These are phyloP conservation scores for Calonectria naviculata DNA, from an alignment of 2,329 filamentous ascomycete genomes.

Conservation along the genomic window DNA sequence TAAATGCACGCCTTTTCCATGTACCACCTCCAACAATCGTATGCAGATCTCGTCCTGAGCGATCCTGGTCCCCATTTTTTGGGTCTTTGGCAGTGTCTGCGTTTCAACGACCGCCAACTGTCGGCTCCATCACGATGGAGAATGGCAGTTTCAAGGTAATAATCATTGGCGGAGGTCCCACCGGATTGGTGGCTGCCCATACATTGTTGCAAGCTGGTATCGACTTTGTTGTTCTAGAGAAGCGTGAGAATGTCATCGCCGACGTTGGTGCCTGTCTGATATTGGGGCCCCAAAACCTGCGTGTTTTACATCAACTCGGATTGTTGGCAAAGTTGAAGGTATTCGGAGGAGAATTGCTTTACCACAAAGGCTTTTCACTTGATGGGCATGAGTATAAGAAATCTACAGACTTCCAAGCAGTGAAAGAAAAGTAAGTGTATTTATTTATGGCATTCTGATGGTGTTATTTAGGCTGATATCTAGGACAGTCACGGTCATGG, in stretches of 20 bases:
- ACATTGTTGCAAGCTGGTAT: conserved; percentile 42
- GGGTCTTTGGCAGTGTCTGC: no score
- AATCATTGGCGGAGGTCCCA: conserved; percentile 42
- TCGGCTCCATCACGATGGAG: neutral
- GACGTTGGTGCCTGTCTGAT: conserved; percentile 32
- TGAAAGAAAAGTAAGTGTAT: conserved; percentile 11
- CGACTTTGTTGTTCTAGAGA: conserved; percentile 53
- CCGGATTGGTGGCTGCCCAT: conserved; percentile 42
- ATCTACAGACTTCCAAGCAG: neutral
- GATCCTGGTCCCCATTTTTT: no score
- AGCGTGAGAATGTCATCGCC: conserved; percentile 37
- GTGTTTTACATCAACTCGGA: conserved; percentile 23
- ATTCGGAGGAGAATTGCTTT: neutral
- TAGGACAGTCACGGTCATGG: conserved; percentile 19
- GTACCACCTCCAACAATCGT: no score
- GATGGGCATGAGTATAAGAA: conserved; percentile 1
- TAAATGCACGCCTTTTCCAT: neutral
- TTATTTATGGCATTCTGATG: no score
- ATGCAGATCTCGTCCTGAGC: no score
- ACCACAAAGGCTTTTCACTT: neutral
- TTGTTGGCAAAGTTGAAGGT: conserved; percentile 1
- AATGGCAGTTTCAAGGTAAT: conserved; percentile 35
- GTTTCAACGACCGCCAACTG: neutral
- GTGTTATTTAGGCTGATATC: neutral
- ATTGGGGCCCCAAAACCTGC: conserved; percentile 8